Evolutionary conservation across 495 filamentous ascomycete genomes (phyloP), one percentile per base, ranked within the genome.

Genomic region (Penicillium longicatenatum): DNA sequence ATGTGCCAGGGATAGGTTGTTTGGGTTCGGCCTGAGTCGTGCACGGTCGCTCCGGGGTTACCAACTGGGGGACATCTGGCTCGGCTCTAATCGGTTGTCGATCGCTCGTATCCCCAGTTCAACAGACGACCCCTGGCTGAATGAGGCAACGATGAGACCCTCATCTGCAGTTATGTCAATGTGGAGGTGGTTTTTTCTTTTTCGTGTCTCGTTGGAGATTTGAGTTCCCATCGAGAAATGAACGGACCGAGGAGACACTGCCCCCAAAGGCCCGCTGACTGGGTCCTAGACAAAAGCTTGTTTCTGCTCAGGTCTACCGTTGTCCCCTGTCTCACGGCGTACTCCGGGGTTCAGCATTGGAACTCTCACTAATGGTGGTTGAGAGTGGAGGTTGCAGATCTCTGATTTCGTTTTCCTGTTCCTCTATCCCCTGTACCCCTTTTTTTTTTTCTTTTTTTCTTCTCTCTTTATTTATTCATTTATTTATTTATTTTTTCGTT

Each of bases 101-200:
- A 68, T 68, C 66, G 44, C 63, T 68, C 65, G 65, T 63, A 59
- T 63, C 50, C 47, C 21, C 42, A n/a, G n/a, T n/a, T n/a, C n/a
- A 22, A 26, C 9, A 24, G 20, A 21, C n/a, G 21, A 26, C 33
- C 29, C 4, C 16, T 48, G 16, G 19, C 50, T 21, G 26, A 19
- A 52, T 29, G 12, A 20, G 50, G 50, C 20, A 52, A 52, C 30
- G 50, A 52, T 52, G 50, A 24, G 29, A 33, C 33, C 6, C 16
- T 16, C n/a, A 30, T 47, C 6, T 39, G 16, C 16, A 6, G 26
- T 26, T 26, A 6, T 26, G 26, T 26, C 4, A 26, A 26, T 5
- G 26, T 26, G 26, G 26, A 26, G 35, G 35, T 39, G 5, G 35
- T 39, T 10, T 14, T 10, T 39, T 12, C 6, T 39, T 10, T 14